Evolutionary conservation across 2,329 filamentous ascomycete genomes (phyloP), one percentile per base, ranked within the genome.

Genomic region (Blastomyces parvus): DNA sequence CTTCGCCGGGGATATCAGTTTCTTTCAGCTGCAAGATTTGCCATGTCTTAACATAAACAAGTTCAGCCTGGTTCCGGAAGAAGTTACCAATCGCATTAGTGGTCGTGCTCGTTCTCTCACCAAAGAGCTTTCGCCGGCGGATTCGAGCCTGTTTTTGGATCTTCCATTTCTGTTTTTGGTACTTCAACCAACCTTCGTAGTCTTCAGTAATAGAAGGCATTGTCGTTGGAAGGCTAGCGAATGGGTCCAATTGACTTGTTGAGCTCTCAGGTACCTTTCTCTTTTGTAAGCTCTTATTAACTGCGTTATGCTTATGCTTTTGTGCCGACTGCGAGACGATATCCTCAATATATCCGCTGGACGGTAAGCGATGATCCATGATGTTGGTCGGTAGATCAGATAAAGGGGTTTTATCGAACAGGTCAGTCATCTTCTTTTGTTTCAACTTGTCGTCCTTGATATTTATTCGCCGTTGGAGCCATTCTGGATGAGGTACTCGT

Each of bases 81-180:
- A 88, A 85, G 50, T 82, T 83, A 63, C 87, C 88, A 67, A 88
- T 81, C 0, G 82, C 81, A 71, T 88, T 85, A 1, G 81, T 80
- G 17, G 82, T 78, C 69, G 83, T 79, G 59, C 81, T 81, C 13
- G 87, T 84, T 63, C 88, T 87, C 70, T 99, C 93, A 64, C 94
- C 94, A 70, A 99, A 99, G 0, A 99, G 81, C 73, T 99, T 94
- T 59, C 93, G 85, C 67, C 95, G 84, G 53, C 93, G 87, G 65
- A 88, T 83, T 27, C 94, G 86, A 42, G 93, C 91, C 73, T 96
- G 89, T 72, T 91, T 96, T 74, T 99, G 94, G 46, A 97, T 88
- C 79, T 93, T 97, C 94, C 94, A 99, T 76, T 99, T 99, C 78
- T 92, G 86, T 77, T 99, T 99, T 74, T 99, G 94, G 71, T 97